Base-by-base conservation (phyloP, 2,329 filamentous ascomycete genomes). In the Capronia americana region DNA sequence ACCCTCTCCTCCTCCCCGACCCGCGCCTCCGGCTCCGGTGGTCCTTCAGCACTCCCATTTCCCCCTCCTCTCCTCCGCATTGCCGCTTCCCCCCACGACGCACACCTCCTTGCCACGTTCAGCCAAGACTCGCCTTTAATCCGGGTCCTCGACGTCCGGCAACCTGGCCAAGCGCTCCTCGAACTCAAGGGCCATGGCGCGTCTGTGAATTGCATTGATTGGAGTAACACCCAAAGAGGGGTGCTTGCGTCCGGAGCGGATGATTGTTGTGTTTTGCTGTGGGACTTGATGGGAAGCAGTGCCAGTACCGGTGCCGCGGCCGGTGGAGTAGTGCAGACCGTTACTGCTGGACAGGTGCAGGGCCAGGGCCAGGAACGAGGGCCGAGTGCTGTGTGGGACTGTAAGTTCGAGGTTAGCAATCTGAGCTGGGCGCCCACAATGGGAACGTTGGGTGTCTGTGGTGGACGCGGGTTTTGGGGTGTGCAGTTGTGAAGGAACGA, bases 101-200 rank as follows among this genome's bases (percentile, higher is more conserved):
- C 92, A 6, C 93, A 99, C 77, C 88, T 99, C 38, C 87, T 99
- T 41, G 94, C 94, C n/a, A 99, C 95, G 0, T 98, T 99, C 77
- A 94, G 95, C 20, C 90, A 93, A 75, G 95, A 98, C 76, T 96
- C 92, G 3, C 93, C 90, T 73, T 83, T 96, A 38, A 93, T 99
- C 75, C 92, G 95, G 56, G 96, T 99, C 62, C 88, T 99, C 32
- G 95, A 99, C 75, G 94, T 98, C 2, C 90, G 95, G 57, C 95
- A 99, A 79, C 95, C 95, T 0, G 95, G 95, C 5, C 95, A 97
- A 79, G 95, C 95, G 2, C 85, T 99, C 4, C 87, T 99, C 28
- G 95, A 99, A 77, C 88, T 99, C 44, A 92, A 92, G 56, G 95
- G 95, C 24, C 94, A 99, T 76, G 87, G 88, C 24, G 91, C 92